Conservation (phyloP, 1,284 basidiomycete genomes). For the Boletus subluridellus region DNA sequence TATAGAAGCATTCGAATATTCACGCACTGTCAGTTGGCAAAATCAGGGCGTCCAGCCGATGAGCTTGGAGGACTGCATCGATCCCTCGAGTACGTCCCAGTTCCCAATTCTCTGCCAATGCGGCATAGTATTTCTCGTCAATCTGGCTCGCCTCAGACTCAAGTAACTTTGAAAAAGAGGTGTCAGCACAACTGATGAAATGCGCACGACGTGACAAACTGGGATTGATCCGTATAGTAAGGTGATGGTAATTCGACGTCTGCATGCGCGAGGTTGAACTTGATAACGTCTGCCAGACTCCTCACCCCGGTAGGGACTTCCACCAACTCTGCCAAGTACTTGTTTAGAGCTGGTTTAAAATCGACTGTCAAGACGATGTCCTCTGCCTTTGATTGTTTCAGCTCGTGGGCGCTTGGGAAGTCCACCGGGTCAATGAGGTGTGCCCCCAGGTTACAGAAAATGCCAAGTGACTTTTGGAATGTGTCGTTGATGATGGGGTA, state of each 20-base stretch:
- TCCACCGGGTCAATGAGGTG: slow-evolving; percentile 44
- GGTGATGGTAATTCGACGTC: slow-evolving; percentile 39
- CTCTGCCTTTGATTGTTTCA: slow-evolving; percentile 35
- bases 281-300: slow-evolving; percentile 41
- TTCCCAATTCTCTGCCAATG: slow-evolving; percentile 37
- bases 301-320: slow-evolving; percentile 30
- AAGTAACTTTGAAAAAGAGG: slow-evolving; percentile 34
- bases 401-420: slow-evolving; percentile 38
- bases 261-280: slow-evolving; percentile 44
- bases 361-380: slow-evolving; percentile 38
- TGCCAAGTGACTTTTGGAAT: slow-evolving; percentile 40
- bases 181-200: not conserved
- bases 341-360: slow-evolving; percentile 44
- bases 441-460: slow-evolving; percentile 40
- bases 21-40: slow-evolving; percentile 38
- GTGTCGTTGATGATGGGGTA: slow-evolving; percentile 14
- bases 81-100: slow-evolving; percentile 44
- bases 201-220: slow-evolving; percentile 32
- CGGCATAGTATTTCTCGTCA: slow-evolving; percentile 39
- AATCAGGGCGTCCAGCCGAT: slow-evolving; percentile 46
- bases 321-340: slow-evolving; percentile 32
- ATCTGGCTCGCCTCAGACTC: slow-evolving; percentile 37
- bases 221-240: slow-evolving; percentile 41
- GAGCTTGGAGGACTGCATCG: slow-evolving; percentile 41
- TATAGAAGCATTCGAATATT: not conserved